Conservation (phyloP, 805 yeast genomes). For the Barnettozyma pratensis region DNA sequence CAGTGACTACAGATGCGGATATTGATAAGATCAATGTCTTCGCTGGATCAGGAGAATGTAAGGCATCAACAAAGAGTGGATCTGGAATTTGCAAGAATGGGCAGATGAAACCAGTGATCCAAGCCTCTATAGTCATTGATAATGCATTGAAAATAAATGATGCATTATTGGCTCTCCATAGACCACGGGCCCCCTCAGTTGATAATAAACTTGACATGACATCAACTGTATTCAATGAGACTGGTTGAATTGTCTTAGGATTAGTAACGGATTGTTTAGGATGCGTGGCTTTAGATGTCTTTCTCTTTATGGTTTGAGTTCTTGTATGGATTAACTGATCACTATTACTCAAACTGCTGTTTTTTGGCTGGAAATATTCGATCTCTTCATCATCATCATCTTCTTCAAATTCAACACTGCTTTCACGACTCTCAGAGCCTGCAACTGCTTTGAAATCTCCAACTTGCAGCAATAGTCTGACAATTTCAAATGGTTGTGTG, state of each 20-base stretch:
- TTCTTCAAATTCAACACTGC: constrained; percentile 30
- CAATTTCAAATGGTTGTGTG: constrained; percentile 86
- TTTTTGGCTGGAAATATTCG: constrained; percentile 35
- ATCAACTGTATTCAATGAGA: constrained; percentile 58
- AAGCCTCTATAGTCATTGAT: constrained; percentile 74
- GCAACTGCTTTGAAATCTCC: constrained; percentile 47
- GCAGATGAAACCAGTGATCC: constrained; percentile 86
- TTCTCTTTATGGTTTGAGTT: constrained; percentile 14
- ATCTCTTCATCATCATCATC: constrained; percentile 38
- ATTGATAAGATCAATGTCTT: constrained; percentile 64
- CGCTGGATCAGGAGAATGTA: constrained; percentile 74
- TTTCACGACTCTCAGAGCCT: constrained; percentile 6
- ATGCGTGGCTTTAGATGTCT: background rate
- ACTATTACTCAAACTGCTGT: constrained; percentile 6
- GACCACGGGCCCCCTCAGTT: constrained; percentile 66
- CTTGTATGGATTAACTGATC: constrained; percentile 13
- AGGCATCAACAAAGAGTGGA: constrained; percentile 77
- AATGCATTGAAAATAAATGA: constrained; percentile 74
- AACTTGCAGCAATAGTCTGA: constrained; percentile 72
- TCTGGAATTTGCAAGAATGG: constrained; percentile 82
- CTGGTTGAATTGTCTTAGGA: constrained; percentile 31
- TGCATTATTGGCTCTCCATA: constrained; percentile 72
- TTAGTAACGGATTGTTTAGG: background rate
- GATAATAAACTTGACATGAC: constrained; percentile 58
- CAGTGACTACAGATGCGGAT: constrained; percentile 67